Evolutionary conservation across 768 basidiomycete species (phyloP).

Genomic region (Tylopilus sp.): DNA sequence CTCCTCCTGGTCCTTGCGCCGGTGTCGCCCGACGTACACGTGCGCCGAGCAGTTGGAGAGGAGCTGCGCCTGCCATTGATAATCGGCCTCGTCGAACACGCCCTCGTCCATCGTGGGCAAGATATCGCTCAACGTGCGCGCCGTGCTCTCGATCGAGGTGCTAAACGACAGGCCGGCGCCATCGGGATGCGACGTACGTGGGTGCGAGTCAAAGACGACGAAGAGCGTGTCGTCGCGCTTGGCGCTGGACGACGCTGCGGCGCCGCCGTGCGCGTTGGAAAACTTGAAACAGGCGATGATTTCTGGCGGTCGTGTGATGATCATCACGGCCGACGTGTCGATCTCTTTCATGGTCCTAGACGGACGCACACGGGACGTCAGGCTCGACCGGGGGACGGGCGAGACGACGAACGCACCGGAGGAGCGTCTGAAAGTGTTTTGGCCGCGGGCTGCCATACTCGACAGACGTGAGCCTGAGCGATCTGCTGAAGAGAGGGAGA

Average conservation of each 20-base stretch:
- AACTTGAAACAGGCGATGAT: slow-evolving; percentile 54
- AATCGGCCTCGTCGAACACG: slow-evolving; percentile 38
- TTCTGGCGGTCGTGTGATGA: slow-evolving; percentile 72
- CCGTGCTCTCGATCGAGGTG: slow-evolving; percentile 41
- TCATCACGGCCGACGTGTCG: slow-evolving; percentile 33
- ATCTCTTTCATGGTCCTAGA: slow-evolving; percentile 25
- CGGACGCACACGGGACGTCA: too few relatives aligned
- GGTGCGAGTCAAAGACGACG: slow-evolving; percentile 66
- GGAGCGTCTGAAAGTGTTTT: slow-evolving; percentile 34
- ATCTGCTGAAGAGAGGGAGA: slow-evolving; percentile 46
- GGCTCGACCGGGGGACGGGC: not conserved
- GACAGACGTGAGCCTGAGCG: slow-evolving; percentile 34
- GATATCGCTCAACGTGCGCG: slow-evolving; percentile 43
- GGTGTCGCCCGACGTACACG: slow-evolving; percentile 40
- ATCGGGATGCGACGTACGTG: slow-evolving; percentile 52
- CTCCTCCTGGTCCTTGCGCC: slow-evolving; percentile 24
- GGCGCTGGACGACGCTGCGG: not conserved
- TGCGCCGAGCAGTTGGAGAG: slow-evolving; percentile 60
- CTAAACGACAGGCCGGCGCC: slow-evolving; percentile 61
- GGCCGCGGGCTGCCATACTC: slow-evolving; percentile 38
- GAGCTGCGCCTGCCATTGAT: slow-evolving; percentile 67
- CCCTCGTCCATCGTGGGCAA: slow-evolving; percentile 44
- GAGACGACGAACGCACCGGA: slow-evolving; percentile 22
- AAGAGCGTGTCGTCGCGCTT: slow-evolving; percentile 36
- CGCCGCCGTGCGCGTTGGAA: not conserved